Percentiles rank a stretch among this genome's conserved stretches.
phyloP scores from a whole-genome alignment of 768 basidiomycete species.

The Fomitopsis pulvina region DNA sequence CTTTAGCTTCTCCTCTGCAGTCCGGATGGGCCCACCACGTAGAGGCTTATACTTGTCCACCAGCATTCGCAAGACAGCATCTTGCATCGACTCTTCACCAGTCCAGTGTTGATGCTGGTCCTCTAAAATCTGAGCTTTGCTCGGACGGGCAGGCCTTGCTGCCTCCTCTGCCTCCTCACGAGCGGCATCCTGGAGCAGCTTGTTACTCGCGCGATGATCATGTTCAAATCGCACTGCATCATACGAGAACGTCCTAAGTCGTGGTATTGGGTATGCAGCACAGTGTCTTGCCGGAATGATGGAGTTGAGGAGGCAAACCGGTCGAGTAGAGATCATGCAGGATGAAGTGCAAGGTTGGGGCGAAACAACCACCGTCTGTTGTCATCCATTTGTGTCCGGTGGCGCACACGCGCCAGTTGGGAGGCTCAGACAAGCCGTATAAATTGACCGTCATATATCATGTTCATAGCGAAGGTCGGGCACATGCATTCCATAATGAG shows the following conservation, averaged over 20 bases:
- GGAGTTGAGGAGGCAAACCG: slow-evolving; percentile 4
- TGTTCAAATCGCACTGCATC: background rate
- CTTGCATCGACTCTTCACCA: slow-evolving; percentile 64
- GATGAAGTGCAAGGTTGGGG: background rate
- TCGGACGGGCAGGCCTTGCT: slow-evolving; percentile 9
- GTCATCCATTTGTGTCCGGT: background rate
- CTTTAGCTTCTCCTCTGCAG: slow-evolving; percentile 64
- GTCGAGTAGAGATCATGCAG: slow-evolving; percentile 15
- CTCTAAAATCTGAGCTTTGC: slow-evolving; percentile 27
- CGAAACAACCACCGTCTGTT: background rate
- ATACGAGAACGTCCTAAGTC: background rate
- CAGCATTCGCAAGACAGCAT: slow-evolving; percentile 77
- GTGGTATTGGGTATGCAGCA: background rate
- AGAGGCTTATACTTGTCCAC: slow-evolving; percentile 84
- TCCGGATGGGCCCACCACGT: slow-evolving; percentile 48
- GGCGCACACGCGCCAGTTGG: background rate
- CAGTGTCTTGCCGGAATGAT: slow-evolving; percentile 1
- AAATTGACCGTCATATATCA: too few species aligned
- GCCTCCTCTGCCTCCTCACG: slow-evolving; percentile 40
- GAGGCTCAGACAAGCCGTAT: too few species aligned
- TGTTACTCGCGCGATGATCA: slow-evolving; percentile 41
- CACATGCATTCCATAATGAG: too few species aligned
- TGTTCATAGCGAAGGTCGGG: too few species aligned
- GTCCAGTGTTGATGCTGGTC: slow-evolving; percentile 64
- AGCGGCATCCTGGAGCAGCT: slow-evolving; percentile 62